Conservation (phyloP, 805 yeast genomes). For the Ogataea glucozyma region DNA sequence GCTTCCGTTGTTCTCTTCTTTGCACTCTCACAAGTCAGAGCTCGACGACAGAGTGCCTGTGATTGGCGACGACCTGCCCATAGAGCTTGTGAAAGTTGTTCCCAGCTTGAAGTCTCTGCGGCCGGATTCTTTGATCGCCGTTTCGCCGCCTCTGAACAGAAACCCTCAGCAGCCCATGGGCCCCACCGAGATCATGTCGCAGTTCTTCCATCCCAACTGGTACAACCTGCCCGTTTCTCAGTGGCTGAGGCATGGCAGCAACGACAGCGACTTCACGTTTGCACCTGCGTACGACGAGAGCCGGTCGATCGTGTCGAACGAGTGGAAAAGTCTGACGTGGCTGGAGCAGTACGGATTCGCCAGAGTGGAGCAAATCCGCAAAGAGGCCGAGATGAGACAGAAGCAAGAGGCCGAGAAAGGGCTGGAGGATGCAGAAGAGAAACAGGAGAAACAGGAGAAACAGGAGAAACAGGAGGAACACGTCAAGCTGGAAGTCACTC, state of each 20-base stretch:
- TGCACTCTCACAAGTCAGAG: constrained; percentile 60
- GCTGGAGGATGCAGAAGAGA: constrained; percentile 1
- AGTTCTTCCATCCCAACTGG: constrained; percentile 64
- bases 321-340: constrained; percentile 54
- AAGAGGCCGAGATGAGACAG: constrained; percentile 2
- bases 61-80: constrained; percentile 57
- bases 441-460: constrained; percentile 7
- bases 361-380: constrained; percentile 31
- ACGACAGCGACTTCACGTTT: constrained; percentile 50
- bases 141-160: constrained; percentile 39
- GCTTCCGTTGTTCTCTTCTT: constrained; percentile 77
- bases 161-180: constrained; percentile 18
- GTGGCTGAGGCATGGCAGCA: constrained; percentile 54
- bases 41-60: constrained; percentile 73
- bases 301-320: constrained; percentile 52
- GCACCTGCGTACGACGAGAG: constrained; percentile 68
- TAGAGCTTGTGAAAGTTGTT: constrained; percentile 64
- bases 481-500: constrained; percentile 11
- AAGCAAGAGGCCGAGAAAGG: neutral
- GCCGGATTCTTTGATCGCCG: constrained; percentile 44
- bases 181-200: constrained; percentile 47
- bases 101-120: constrained; percentile 47
- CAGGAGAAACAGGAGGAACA: constrained; percentile 8
- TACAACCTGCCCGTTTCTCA: constrained; percentile 61
- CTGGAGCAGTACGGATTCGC: constrained; percentile 53